phyloP scores from a whole-genome alignment of 2,329 filamentous ascomycete genomes.

The Phialophora expanda region DNA sequence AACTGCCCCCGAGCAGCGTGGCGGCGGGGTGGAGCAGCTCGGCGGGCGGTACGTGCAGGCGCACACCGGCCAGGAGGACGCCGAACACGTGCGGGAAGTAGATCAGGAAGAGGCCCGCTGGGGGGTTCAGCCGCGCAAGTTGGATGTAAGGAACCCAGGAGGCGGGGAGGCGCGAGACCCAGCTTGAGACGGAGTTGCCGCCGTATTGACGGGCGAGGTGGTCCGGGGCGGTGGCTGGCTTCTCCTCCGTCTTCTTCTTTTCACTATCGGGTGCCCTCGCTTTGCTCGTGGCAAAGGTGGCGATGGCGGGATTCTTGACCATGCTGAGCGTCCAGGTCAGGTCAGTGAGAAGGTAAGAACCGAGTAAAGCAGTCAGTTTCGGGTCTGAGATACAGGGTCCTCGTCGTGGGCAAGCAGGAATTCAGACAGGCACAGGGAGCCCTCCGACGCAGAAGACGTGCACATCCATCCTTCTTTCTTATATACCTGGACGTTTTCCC shows the following conservation, averaged over 20 bases:
- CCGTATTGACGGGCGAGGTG: not conserved
- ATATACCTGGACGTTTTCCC: too few relatives aligned
- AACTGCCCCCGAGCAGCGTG: not conserved
- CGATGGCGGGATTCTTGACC: not conserved
- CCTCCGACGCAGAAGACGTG: too few relatives aligned
- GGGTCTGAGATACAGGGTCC: too few relatives aligned
- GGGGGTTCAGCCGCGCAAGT: not conserved
- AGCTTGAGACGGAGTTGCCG: not conserved
- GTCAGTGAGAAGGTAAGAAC: not conserved
- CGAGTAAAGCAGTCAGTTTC: too few relatives aligned
- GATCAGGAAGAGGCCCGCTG: slow-evolving; percentile 1
- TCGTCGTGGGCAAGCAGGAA: too few relatives aligned
- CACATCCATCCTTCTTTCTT: too few relatives aligned
- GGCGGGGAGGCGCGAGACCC: not conserved
- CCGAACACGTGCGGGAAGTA: slow-evolving; percentile 1
- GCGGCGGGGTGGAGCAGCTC: not conserved
- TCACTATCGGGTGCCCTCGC: not conserved
- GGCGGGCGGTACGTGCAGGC: not conserved
- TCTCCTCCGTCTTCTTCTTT: not conserved
- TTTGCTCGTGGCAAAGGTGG: not conserved
- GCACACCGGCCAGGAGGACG: not conserved
- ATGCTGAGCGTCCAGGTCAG: not conserved
- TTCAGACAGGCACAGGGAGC: too few relatives aligned
- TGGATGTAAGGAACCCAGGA: not conserved
- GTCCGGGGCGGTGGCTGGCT: not conserved